Conservation (phyloP, 2,329 filamentous ascomycete species). For the Botrytis squamosa region DNA sequence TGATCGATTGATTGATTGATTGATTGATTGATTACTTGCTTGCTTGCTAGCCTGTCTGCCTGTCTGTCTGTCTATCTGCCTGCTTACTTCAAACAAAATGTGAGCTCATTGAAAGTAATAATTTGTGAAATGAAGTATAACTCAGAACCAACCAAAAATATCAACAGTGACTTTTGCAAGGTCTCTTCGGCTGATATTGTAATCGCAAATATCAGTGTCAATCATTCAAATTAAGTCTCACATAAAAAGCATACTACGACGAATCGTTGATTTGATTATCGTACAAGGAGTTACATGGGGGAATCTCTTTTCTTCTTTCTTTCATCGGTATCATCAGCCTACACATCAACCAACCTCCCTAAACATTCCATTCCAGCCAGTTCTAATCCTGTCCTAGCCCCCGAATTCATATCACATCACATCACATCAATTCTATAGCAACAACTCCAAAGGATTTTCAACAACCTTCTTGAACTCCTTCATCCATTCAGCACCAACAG, state of each 20-base stretch:
- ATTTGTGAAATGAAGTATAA: not conserved
- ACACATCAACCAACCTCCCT: conserved; percentile 9
- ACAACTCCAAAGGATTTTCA: conserved; percentile 93
- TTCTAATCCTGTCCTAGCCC: not conserved
- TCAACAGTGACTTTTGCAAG: not conserved
- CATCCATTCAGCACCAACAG: conserved; percentile 95
- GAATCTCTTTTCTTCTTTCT: conserved; percentile 28
- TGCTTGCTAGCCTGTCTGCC: not conserved
- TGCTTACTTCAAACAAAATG: not conserved
- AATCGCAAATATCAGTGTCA: not conserved
- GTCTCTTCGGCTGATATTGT: not conserved
- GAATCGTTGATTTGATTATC: conserved; percentile 11
- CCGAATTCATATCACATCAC: conserved; percentile 17
- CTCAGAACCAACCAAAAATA: not conserved
- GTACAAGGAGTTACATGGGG: conserved; percentile 30
- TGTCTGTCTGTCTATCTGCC: no score
- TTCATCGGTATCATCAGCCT: conserved; percentile 22
- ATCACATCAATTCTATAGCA: conserved; percentile 59
- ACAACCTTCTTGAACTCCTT: conserved; percentile 95
- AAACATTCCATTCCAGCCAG: not conserved
- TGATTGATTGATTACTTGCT: no score
- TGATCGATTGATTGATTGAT: not conserved
- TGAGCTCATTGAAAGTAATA: not conserved
- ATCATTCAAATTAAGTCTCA: not conserved
- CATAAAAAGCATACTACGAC: not conserved